These are phyloP conservation scores for Cryphonectria radicalis DNA, from an alignment of 2,329 filamentous ascomycete genomes.

Conservation along the genomic window DNA sequence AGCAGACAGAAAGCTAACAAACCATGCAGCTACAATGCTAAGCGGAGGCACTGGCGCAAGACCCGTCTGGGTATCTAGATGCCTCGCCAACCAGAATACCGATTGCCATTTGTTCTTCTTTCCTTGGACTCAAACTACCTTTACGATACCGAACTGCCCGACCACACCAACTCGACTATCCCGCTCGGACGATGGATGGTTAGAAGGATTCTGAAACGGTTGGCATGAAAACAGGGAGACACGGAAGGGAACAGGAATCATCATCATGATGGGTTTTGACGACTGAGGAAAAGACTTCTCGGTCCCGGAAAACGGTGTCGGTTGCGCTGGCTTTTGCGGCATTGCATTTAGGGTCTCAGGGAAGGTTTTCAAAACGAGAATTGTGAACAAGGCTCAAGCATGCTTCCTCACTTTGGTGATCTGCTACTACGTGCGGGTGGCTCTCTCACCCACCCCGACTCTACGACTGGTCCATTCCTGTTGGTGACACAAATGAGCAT, in stretches of 20 bases:
- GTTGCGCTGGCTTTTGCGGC: conserved; percentile 27
- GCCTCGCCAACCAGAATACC: conserved; percentile 47
- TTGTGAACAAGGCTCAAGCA: conserved; percentile 15
- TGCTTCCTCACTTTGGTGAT: neutral
- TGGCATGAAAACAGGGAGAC: conserved; percentile 19
- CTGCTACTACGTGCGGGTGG: neutral
- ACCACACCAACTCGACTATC: conserved; percentile 2
- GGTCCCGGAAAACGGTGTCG: conserved; percentile 30
- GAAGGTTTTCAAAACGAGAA: conserved; percentile 25
- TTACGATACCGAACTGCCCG: conserved; percentile 25
- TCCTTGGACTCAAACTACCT: conserved; percentile 22
- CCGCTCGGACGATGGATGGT: conserved; percentile 36
- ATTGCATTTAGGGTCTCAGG: conserved; percentile 30
- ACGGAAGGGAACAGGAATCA: conserved; percentile 25
- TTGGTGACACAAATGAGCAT: neutral
- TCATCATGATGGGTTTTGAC: conserved; percentile 27
- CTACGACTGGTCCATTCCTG: neutral
- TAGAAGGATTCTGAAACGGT: conserved; percentile 21
- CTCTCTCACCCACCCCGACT: neutral
- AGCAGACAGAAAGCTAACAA: conserved; percentile 26
- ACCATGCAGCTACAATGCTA: conserved; percentile 92
- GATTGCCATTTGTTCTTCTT: conserved; percentile 34
- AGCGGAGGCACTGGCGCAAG: conserved; percentile 99
- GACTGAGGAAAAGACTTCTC: conserved; percentile 25
- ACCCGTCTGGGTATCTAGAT: conserved; percentile 97